Percentiles rank a stretch among this genome's conserved stretches.
These are phyloP conservation scores for Teratosphaeria pseudoeucalypti DNA, from an alignment of 2,329 filamentous ascomycete species.

Conservation along the genomic window DNA sequence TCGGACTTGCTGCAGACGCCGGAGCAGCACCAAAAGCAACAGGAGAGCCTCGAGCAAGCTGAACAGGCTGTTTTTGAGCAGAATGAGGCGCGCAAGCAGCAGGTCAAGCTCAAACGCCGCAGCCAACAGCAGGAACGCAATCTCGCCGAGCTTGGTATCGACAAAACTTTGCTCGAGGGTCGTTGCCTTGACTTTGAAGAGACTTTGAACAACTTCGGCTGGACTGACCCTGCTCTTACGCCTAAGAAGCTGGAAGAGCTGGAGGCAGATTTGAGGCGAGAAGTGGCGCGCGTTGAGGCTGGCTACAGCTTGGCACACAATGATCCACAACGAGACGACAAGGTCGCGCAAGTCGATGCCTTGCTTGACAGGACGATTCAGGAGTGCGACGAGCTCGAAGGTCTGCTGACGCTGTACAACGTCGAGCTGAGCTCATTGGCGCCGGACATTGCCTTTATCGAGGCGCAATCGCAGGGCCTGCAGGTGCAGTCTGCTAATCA, in stretches of 20 bases:
- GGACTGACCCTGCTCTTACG: conserved; percentile 69
- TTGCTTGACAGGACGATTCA: conserved; percentile 83
- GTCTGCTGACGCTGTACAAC: conserved; percentile 83
- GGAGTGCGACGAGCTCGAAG: conserved; percentile 94
- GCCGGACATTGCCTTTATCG: conserved; percentile 93
- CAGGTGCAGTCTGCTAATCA: conserved; percentile 97
- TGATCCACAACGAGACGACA: conserved; percentile 70
- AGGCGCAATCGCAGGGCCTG: conserved; percentile 90
- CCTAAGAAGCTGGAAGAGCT: conserved; percentile 68
- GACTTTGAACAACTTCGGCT: conserved; percentile 78
- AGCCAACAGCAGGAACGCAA: conserved; percentile 71
- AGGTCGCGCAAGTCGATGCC: conserved; percentile 73
- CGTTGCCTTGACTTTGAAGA: conserved; percentile 71
- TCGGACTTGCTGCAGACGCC: conserved; percentile 7
- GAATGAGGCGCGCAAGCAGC: conserved; percentile 16
- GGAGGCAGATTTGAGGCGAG: conserved; percentile 72
- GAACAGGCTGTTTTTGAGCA: conserved; percentile 14
- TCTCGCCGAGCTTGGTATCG: conserved; percentile 65
- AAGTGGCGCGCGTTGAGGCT: conserved; percentile 82
- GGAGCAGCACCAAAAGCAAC: conserved; percentile 16
- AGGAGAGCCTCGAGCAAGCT: conserved; percentile 6
- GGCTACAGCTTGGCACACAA: conserved; percentile 80
- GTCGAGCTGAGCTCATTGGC: conserved; percentile 89
- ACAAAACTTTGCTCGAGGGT: conserved; percentile 64
- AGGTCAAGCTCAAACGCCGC: conserved; percentile 41